Evolutionary conservation across 257 asterid species (phyloP), one percentile per base, ranked within the genome.

Genomic region (Voacanga thouarsii): DNA sequence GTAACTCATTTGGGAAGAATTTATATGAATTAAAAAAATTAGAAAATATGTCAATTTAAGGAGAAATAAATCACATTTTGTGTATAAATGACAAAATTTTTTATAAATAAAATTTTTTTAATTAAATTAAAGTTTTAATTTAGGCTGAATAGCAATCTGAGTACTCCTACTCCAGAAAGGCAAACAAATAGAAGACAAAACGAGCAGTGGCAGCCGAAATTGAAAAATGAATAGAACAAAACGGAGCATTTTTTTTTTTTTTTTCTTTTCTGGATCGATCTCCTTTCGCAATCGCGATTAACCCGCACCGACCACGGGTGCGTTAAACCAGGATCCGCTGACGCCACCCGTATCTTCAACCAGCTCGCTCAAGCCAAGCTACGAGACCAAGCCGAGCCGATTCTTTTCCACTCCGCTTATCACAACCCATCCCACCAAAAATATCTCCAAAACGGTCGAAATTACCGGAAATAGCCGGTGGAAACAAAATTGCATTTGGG

Each of bases 401-500:
- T 26, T 21, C 23, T 5, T 41, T 71, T 21, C 30, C 50, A 0
- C 0, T 60, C 73, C 69, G 41, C 71, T 75, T 80, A 67, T 67
- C 71, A 80, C 55, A n/a, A 65, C 15, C 69, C 49, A 33, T 21
- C 39, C 63, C 41, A 39, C 41, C 12, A 0, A 75, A 80, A 74
- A 74, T 74, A 80, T 80, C 76, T 80, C 51, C 18, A 10, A 74
- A 74, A 73, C 69, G 47, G 78, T 72, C 61, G 43, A 61, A 72
- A 72, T 12, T 39, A 79, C 82, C 60, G 78, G 75, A 75, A 64
- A 51, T 74, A 30, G 11, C 78, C 78, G 77, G 85, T 81, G 64
- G 44, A 16, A 43, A 24, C 5, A 71, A 59, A 65, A 68, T 28
- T 84, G 81, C 82, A 84, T 86, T 86, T 83, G 74, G 75, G 43